A percentile compares a stretch with the other conserved stretches of the same genome.
These are phyloP conservation scores for Syzygium malaccense DNA, from an alignment of 441 rosid species.

Conservation along the genomic window DNA sequence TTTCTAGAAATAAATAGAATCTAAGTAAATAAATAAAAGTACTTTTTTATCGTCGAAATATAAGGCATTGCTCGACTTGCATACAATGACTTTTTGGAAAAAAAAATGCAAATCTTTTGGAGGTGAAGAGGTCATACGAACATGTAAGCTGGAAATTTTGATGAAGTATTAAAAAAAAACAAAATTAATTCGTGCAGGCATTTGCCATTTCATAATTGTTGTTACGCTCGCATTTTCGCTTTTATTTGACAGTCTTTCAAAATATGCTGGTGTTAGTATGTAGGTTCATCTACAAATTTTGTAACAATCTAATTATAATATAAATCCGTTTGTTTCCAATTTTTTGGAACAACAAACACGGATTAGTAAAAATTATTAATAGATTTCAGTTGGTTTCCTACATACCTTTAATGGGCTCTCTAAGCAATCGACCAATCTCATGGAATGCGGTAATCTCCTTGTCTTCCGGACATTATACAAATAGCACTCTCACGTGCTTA, in stretches of 20 bases:
- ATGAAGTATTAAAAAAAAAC: too few relatives aligned
- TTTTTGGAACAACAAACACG: neutral
- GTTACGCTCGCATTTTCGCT: too few relatives aligned
- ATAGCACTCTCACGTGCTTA: neutral
- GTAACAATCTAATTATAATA: neutral
- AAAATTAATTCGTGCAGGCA: too few relatives aligned
- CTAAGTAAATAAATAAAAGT: too few relatives aligned
- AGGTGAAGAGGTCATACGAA: too few relatives aligned
- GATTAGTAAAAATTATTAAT: neutral
- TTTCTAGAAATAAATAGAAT: too few relatives aligned
- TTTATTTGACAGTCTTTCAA: neutral
- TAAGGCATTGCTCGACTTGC: too few relatives aligned
- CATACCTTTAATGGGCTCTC: rapidly evolving
- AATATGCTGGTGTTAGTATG: neutral
- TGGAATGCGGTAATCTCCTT: rapidly evolving
- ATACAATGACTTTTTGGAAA: too few relatives aligned
- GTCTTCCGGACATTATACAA: neutral
- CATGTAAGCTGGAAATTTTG: too few relatives aligned
- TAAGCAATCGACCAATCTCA: neutral
- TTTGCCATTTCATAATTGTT: too few relatives aligned
- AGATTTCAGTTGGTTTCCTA: neutral
- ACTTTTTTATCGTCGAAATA: too few relatives aligned
- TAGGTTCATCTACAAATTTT: neutral
- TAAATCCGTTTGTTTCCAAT: neutral
- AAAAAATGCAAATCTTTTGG: too few relatives aligned